A percentile compares a stretch with the other conserved stretches of the same genome.
Evolutionary conservation across 257 asterid species (phyloP).

Genomic region (Salvia miltiorrhiza): DNA sequence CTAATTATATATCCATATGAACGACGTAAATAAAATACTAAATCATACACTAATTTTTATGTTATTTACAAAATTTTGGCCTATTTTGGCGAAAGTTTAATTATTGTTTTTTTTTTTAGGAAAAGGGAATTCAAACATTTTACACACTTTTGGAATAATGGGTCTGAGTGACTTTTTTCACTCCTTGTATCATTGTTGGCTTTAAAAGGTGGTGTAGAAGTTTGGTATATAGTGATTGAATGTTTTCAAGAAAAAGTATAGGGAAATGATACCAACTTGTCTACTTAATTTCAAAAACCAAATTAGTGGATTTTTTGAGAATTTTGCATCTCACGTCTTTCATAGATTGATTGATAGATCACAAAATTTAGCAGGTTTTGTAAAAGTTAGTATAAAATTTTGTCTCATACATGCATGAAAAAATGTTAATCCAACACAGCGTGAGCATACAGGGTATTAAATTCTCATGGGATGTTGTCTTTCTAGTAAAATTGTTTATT

Average conservation of each 20-base stretch:
- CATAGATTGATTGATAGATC: not conserved
- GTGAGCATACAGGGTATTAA: too few relatives aligned
- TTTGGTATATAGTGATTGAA: not conserved
- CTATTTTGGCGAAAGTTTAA: not conserved
- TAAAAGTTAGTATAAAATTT: too few relatives aligned
- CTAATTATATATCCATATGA: too few relatives aligned
- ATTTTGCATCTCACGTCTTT: not conserved
- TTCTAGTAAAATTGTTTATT: too few relatives aligned
- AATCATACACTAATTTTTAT: too few relatives aligned
- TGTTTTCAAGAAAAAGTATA: not conserved
- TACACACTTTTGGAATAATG: constrained; percentile 10
- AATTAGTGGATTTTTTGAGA: not conserved
- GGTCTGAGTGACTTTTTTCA: constrained; percentile 8
- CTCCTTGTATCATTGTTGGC: not conserved
- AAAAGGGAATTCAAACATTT: not conserved
- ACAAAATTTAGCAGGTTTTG: not conserved
- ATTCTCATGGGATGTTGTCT: too few relatives aligned
- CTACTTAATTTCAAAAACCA: not conserved
- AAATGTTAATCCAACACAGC: too few relatives aligned
- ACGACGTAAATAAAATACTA: too few relatives aligned
- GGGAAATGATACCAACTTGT: not conserved
- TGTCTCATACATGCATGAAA: too few relatives aligned
- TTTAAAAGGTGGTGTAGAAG: not conserved
- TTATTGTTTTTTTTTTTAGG: not conserved
- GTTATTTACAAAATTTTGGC: too few relatives aligned